A percentile compares a stretch with the other conserved stretches of the same genome.
phyloP scores from a whole-genome alignment of 139 green algal species.

The Pleodorina starrii region DNA sequence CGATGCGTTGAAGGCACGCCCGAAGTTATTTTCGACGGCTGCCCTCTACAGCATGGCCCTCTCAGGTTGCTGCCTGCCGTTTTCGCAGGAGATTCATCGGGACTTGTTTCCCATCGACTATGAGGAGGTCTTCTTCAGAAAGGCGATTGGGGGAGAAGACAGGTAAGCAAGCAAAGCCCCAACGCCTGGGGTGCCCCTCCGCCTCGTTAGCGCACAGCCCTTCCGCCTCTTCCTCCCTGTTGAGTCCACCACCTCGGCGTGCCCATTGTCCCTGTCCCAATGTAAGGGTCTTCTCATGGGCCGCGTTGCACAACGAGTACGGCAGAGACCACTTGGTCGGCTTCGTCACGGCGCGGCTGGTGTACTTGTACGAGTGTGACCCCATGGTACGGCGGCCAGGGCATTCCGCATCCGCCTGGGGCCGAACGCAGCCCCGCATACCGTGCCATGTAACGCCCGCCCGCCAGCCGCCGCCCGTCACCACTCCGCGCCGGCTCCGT shows the following conservation, averaged over 20 bases:
- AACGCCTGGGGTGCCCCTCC: too few relatives aligned
- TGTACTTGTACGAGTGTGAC: conserved; percentile 64
- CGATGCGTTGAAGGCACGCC: conserved; percentile 47
- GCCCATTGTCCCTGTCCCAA: too few relatives aligned
- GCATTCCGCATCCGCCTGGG: too few relatives aligned
- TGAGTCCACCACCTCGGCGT: too few relatives aligned
- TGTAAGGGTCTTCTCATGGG: conserved; percentile 61
- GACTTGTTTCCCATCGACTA: conserved; percentile 70
- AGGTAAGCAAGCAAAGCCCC: conserved; percentile 38
- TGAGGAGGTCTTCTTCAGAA: conserved; percentile 63
- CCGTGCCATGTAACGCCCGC: too few relatives aligned
- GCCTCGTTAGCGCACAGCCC: too few relatives aligned
- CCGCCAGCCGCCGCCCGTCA: too few relatives aligned
- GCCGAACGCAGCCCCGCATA: neutral
- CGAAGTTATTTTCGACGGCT: too few relatives aligned
- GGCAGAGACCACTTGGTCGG: conserved; percentile 62
- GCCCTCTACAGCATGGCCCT: too few relatives aligned
- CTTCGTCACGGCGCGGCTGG: conserved; percentile 65
- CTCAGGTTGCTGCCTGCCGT: neutral
- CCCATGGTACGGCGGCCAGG: conserved; percentile 42
- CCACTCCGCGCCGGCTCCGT: too few relatives aligned
- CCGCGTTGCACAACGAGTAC: conserved; percentile 42
- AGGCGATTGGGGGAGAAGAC: conserved; percentile 53
- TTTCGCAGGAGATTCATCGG: conserved; percentile 47
- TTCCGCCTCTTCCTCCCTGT: too few relatives aligned